Evolutionary conservation across 106 monocot species (phyloP), one percentile per base, ranked within the genome.

Genomic region (Dendrobium nobile): DNA sequence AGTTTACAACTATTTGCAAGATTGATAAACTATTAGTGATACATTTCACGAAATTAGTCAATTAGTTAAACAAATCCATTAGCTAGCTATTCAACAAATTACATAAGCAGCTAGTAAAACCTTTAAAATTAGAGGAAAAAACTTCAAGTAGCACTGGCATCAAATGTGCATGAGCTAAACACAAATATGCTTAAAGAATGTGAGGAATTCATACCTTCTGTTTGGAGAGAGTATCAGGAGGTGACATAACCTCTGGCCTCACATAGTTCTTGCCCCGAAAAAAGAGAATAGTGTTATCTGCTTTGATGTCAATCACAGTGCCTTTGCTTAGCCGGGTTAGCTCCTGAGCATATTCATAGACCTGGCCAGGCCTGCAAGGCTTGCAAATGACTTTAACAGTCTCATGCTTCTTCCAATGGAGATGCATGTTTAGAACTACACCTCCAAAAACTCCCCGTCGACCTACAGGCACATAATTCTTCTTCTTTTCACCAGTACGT

Each of bases 331-430:
- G 88, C 4, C 92, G 84, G 16, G 88, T 75, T 61, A 95, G 73
- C 82, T 95, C 95, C 65, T 92, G 85, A 26, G 92, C 95, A 79
- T 88, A 91, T 9, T 89, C 89, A 87, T 89, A 83, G 15, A 95
- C 91, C 80, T 95, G 95, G 26, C 95, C 91, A 73, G 89, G 95
- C 85, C 82, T 85, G 54, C 95, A 95, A 72, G 92, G 92, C 61
- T 80, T 95, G 82, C 92, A 95, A 17, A 93, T 82, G 10, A 95
- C 92, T 77, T 95, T 95, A 37, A 95, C 91, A 5, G 95, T 95
- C 79, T 95, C 95, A 87, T 95, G 95, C 43, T 91, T 95, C 85
- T 95, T 95, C 95, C 95, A 95, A 59, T 95, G 95, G 24, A 95
- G 92, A 81, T 95, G 92, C 95, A 95, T 95, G 61, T 95, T 95